These are phyloP conservation scores for Eruca vesicaria DNA, from an alignment of 441 rosid species.

Conservation along the genomic window DNA sequence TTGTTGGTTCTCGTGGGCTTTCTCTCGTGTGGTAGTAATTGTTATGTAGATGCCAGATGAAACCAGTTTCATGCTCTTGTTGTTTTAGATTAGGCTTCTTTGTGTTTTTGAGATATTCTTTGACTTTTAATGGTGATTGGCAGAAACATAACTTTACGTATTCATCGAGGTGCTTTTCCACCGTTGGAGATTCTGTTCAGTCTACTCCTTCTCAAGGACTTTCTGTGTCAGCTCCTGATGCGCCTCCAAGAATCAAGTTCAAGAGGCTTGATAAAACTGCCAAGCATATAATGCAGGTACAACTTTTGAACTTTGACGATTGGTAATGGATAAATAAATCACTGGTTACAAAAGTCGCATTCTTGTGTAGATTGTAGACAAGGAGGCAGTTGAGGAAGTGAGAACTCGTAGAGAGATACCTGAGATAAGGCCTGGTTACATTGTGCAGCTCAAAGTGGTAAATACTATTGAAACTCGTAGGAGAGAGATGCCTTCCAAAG, in stretches of 20 bases:
- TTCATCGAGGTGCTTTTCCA: constrained; percentile 49
- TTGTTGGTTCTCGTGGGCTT: no score
- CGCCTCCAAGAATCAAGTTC: constrained; percentile 65
- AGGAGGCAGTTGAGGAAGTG: constrained; percentile 79
- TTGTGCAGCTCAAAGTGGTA: constrained; percentile 90
- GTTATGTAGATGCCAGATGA: background rate
- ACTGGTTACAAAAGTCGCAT: background rate
- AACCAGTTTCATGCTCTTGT: background rate
- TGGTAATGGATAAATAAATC: background rate
- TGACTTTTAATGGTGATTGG: constrained; percentile 26
- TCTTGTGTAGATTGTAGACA: constrained; percentile 66
- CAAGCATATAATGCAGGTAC: constrained; percentile 80
- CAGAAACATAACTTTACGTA: constrained; percentile 21
- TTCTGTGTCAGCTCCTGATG: constrained; percentile 37
- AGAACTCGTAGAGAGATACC: constrained; percentile 68
- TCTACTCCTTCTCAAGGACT: constrained; percentile 33
- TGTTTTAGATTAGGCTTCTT: background rate
- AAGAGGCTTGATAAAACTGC: constrained; percentile 93
- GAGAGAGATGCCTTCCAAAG: background rate
- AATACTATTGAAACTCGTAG: background rate
- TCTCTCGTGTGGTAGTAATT: background rate
- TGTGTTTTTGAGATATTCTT: background rate
- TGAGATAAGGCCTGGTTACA: constrained; percentile 79
- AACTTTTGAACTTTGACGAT: background rate
- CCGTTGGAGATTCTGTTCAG: constrained; percentile 39